Base-by-base conservation (phyloP, 2,329 filamentous ascomycete genomes). In the Paecilomyces dactylethromorphus region DNA sequence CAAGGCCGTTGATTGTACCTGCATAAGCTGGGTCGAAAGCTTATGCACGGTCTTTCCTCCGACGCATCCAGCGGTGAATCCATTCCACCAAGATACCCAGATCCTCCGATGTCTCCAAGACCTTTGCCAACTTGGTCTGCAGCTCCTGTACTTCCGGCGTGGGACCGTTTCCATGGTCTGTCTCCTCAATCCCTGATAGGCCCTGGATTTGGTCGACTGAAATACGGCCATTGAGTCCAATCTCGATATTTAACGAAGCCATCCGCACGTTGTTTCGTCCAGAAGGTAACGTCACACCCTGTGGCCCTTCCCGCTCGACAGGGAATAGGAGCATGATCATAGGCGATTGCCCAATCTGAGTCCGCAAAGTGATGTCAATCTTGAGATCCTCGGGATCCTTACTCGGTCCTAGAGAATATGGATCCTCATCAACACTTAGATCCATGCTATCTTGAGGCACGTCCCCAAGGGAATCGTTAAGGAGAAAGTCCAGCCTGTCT, bases 401-500 rank as follows among this genome's bases (percentile, higher is more conserved):
- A 51, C 15, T 55, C 57, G 50, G 50, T 2, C 49, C 11, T 5
- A 13, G 21, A 12, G 24, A 52, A 22, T 22, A 22, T 7, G 49
- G 24, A 29, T 13, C 26, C 15, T 29, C 50, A 26, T 52, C 50
- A 52, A 24, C 15, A 11, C 6, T 13, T 26, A 13, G 21, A 52
- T 24, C 50, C 50, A 52, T 29, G 21, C 22, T 29, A 21, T 52
- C 26, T 22, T 29, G n/a, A 2, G 39, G 7, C 5, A n/a, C 18
- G 39, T 18, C 18, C 39, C 2, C n/a, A 45, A 3, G 7, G 39
- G 15, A 4, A 32, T 29, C 35, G 1, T 63, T 62, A 24, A 78
- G 77, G 18, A 93, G 79, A 12, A 78, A 79, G 21, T 80, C 75
- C 59, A 86, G 82, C 68, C 89, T 87, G 0, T 78, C 76, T 15